Conservation (phyloP, 495 filamentous ascomycete species). For the Trichoderma asperelloides region DNA sequence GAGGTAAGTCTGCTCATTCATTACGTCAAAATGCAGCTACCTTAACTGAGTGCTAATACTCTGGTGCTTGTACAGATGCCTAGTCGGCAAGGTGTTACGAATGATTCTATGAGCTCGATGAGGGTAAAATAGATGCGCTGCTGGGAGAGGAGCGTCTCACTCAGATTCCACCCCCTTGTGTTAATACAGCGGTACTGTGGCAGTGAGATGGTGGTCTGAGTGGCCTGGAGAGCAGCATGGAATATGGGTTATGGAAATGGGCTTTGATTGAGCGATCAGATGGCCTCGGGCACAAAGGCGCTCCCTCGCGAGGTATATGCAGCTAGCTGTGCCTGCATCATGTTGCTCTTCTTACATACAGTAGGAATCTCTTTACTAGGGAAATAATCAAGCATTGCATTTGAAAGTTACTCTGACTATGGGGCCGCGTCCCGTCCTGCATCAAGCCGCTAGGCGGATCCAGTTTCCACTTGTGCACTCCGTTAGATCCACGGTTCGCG, state of each 20-base stretch:
- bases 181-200: background rate
- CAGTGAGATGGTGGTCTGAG: background rate
- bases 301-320: background rate
- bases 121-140: background rate
- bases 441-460: too few relatives aligned
- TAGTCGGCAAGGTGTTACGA: constrained; percentile 33
- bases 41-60: background rate
- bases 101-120: constrained; percentile 29
- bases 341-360: background rate
- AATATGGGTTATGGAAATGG: background rate
- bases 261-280: background rate
- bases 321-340: background rate
- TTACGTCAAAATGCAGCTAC: background rate
- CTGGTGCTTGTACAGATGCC: constrained; percentile 23
- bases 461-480: too few relatives aligned
- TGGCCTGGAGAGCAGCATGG: background rate
- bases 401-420: background rate
- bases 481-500: background rate
- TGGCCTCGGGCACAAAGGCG: background rate
- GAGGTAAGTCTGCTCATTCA: constrained; percentile 42
- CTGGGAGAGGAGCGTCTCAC: background rate
- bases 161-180: background rate
- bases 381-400: constrained; percentile 1
- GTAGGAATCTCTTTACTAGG: background rate
- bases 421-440: too few relatives aligned